Evolutionary conservation across 495 filamentous ascomycete genomes (phyloP), one percentile per base, ranked within the genome.

Genomic region (Tuber microsphaerosporum): DNA sequence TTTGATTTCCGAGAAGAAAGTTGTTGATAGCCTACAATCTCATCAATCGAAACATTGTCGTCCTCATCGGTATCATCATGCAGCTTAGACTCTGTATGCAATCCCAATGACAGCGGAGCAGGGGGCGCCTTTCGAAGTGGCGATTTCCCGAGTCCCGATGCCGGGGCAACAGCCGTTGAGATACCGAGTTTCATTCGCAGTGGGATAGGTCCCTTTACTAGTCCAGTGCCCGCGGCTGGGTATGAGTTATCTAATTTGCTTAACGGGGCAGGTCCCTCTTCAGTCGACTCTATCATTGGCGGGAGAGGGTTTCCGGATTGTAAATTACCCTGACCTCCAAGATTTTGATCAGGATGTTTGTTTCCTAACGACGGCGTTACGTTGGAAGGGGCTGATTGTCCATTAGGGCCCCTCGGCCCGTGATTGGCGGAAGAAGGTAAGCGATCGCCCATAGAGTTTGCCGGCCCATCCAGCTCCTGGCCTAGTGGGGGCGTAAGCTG

Each of bases 401-500:
- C 71, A 68, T 75, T 73, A 65, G 14, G 56, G 56, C 56, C 26
- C 31, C 56, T 65, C 56, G 0, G 26, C 26, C 56, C 56, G 19
- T 73, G 70, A 41, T 71, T 22, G n/a, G n/a, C 73, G 8, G 77
- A 31, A 44, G 77, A 75, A 70, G 79, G 61, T 31, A 76, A 48
- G 39, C 51, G 75, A 20, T 81, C 79, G 51, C 71, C 69, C 43
- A 74, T 39, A 71, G 44, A 46, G 42, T 39, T 70, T 41, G 78
- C 73, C 20, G 78, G 77, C 48, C 71, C 56, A 71, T 74, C 82
- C 22, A 80, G 72, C 46, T 83, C 72, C 42, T 83, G 84, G 69
- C 86, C 83, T 2, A 85, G 84, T 7, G 87, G 87, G 69, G 88
- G 87, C 4, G 88, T 89, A 56, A 87, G 87, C 19, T 88, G 88